Percentiles rank a stretch among this genome's conserved stretches.
phyloP scores from a whole-genome alignment of 2,329 filamentous ascomycete species.

The Trichoderma atrobrunneum region DNA sequence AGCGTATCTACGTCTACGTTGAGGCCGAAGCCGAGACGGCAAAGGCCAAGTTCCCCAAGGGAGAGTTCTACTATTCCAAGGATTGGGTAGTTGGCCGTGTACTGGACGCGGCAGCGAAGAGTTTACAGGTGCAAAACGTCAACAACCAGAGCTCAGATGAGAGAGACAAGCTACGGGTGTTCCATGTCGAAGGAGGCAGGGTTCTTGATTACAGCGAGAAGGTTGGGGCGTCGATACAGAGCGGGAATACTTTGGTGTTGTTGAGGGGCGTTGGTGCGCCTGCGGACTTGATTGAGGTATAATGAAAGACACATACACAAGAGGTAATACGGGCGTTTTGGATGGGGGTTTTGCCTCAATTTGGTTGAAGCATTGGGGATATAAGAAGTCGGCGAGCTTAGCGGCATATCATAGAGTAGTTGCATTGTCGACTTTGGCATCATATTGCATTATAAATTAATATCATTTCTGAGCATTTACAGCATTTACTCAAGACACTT shows the following conservation, averaged over 20 bases:
- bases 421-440: not conserved
- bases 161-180: constrained; percentile 78
- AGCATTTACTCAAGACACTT: not conserved
- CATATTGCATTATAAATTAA: not conserved
- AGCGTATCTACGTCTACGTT: constrained; percentile 85
- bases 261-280: constrained; percentile 81
- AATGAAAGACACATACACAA: constrained; percentile 1
- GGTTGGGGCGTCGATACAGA: constrained; percentile 68
- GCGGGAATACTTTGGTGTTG: constrained; percentile 86
- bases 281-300: constrained; percentile 63
- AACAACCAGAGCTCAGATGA: constrained; percentile 77
- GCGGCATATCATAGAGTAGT: not conserved
- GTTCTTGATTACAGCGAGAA: constrained; percentile 87
- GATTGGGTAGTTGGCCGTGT: constrained; percentile 90
- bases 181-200: constrained; percentile 87
- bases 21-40: constrained; percentile 88
- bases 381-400: not conserved
- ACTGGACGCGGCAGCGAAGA: constrained; percentile 73
- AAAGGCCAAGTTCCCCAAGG: constrained; percentile 76
- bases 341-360: not conserved
- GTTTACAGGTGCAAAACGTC: constrained; percentile 75
- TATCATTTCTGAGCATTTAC: not conserved
- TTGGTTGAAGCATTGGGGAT: not conserved
- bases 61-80: constrained; percentile 74
- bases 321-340: not conserved